Evolutionary conservation across 2,329 filamentous ascomycete genomes (phyloP), one percentile per base, ranked within the genome.

Genomic region (Verticillium nubilum): DNA sequence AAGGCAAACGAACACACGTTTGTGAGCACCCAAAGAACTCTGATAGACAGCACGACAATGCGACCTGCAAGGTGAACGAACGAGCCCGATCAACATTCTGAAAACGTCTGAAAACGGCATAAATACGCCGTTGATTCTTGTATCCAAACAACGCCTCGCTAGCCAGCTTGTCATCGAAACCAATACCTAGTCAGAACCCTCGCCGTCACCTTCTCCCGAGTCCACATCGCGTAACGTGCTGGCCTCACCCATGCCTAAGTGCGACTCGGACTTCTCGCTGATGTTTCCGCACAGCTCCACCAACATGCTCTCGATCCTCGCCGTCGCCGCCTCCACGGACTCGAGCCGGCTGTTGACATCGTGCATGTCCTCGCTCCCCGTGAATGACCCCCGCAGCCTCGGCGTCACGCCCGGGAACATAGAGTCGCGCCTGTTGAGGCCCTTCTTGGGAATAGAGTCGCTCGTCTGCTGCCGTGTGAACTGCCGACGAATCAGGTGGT

Each of bases 401-500:
- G 79, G 76, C 33, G 74, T 69, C 15, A 85, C 71, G 0, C 79
- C 78, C 0, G 81, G 82, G 60, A 83, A 85, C 62, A 85, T 83
- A 42, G 83, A 86, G 70, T 86, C 83, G 54, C 83, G 75, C 35
- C 83, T 76, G 54, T 75, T 75, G 15, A 75, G 69, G 23, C 74
- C 65, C 56, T 72, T 73, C 47, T 61, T 61, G 57, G 54, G 50
- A 4, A 59, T 61, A n/a, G 64, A 63, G n/a, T 75, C 74, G n/a
- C 71, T 70, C 17, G 76, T 76, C 35, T 76, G 72, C 37, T 76
- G 75, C 52, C 80, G 74, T 29, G 76, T 75, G 61, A 84, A 86
- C 67, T 86, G 83, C 28, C 81, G 75, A 10, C 82, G 77, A 62
- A 86, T 85, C 63, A 86, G 74, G 64, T 86, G 82, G 33, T 78